Base-by-base conservation (phyloP, 805 yeast genomes). In the Candida insectorum region DNA sequence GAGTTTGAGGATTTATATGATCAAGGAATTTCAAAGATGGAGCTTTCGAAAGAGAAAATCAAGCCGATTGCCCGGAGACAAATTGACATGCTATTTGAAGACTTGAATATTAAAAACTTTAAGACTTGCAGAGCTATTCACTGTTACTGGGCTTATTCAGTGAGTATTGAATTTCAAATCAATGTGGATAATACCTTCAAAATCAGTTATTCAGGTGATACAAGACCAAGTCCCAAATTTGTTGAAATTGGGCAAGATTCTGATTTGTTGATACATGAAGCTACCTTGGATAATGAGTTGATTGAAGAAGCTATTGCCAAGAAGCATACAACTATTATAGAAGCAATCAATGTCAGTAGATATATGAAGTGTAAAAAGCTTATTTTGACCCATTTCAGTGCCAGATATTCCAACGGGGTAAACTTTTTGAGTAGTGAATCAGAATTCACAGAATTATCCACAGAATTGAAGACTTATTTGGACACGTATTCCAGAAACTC, bases 121-220 rank as follows among this genome's bases (percentile, higher is more conserved):
- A 49, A 53, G 17, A 80, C 93, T 0, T 82, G 89, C 41, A 72
- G 79, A 34, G 97, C 97, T 0, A 66, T 71, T 13, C 99, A 93
- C 54, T 88, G 97, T 56, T 76, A 75, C 16, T 77, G 81, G 77
- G 76, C 97, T 0, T 91, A 88, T 54, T 65, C 70, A 3, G 60
- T 60, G 8, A 77, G 84, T 12, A 73, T 79, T 26, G 55, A 76
- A 0, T 65, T 89, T 8, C 52, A 69, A 2, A 73, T 82, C 34
- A 57, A 56, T 38, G 42, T 39, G 3, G 34, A 44, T 1, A 59
- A 56, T 12, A 39, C 50, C 0, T 87, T 87, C 64, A 82, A 76
- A 45, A 66, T 89, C 1, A 81, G 96, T 1, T 93, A 85, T 54
- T 87, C 96, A 2, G 98, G 98, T 9, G 99, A 93, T 53, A 86